Conservation (phyloP, 2,329 filamentous ascomycete genomes). For the Nemania sp. region DNA sequence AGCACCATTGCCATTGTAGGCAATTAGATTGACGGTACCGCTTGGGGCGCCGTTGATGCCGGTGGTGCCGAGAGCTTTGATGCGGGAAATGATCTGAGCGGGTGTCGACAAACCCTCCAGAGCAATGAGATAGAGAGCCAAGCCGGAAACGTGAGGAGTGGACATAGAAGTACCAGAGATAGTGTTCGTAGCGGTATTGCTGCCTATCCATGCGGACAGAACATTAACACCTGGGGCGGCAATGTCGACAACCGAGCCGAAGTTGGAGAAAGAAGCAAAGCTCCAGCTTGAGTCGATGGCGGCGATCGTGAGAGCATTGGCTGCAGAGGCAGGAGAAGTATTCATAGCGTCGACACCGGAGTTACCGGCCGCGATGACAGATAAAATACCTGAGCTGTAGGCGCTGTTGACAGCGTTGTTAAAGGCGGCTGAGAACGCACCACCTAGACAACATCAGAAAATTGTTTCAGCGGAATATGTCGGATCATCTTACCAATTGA, state of each 20-base stretch:
- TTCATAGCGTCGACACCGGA: constrained; percentile 43
- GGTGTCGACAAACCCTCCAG: constrained; percentile 49
- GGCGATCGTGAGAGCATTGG: constrained; percentile 56
- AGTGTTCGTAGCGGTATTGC: constrained; percentile 43
- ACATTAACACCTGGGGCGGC: constrained; percentile 49
- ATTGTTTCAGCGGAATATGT: neutral
- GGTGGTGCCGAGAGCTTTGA: constrained; percentile 34
- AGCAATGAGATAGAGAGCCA: constrained; percentile 59
- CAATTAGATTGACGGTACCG: constrained; percentile 33
- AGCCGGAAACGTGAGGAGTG: constrained; percentile 62
- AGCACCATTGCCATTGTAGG: constrained; percentile 37
- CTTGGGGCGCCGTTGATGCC: constrained; percentile 28
- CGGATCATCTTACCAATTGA: constrained; percentile 47
- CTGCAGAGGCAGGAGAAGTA: constrained; percentile 53
- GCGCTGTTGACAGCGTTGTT: constrained; percentile 55
- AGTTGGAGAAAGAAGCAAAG: constrained; percentile 55
- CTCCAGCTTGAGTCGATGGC: constrained; percentile 48
- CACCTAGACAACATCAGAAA: constrained; percentile 37
- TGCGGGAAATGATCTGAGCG: constrained; percentile 34
- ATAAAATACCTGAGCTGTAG: constrained; percentile 52
- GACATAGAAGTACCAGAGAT: constrained; percentile 67
- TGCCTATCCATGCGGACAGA: constrained; percentile 47
- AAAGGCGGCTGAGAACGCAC: constrained; percentile 48
- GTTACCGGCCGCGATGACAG: constrained; percentile 62
- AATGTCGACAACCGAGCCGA: constrained; percentile 47